A percentile compares a stretch with the other conserved stretches of the same genome.
Evolutionary conservation across 306 rosid species (phyloP).

Genomic region (Prunus davidiana): DNA sequence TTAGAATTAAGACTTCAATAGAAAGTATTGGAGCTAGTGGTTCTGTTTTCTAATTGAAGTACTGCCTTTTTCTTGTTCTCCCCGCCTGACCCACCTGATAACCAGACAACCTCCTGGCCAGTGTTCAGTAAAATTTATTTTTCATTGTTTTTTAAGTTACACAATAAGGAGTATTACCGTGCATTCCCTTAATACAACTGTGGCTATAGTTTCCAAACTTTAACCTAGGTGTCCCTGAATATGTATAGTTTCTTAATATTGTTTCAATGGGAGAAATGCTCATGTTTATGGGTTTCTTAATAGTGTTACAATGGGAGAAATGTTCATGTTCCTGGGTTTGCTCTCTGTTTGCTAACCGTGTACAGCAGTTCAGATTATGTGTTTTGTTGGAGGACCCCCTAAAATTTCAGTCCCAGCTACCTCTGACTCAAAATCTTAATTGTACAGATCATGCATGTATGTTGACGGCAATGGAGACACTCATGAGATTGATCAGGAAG

Average conservation of each 20-base stretch:
- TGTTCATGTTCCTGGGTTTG: background rate
- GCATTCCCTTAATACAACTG: background rate
- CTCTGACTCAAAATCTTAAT: conserved; percentile 21
- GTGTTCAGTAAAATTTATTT: background rate
- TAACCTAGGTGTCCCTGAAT: background rate
- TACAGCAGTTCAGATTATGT: background rate
- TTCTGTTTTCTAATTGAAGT: background rate
- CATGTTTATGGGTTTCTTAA: background rate
- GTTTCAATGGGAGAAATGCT: background rate
- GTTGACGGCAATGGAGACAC: conserved; percentile 55
- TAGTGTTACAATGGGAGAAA: no score
- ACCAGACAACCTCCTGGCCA: background rate
- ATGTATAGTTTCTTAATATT: no score
- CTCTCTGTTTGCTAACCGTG: background rate
- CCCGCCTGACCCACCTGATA: background rate
- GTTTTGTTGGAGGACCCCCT: background rate
- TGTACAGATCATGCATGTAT: conserved; percentile 61
- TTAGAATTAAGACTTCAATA: background rate
- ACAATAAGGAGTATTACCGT: no score
- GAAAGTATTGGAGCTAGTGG: background rate
- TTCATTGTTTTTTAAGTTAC: no score
- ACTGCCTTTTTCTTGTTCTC: background rate
- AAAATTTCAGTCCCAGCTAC: conserved; percentile 1
- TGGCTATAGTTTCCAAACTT: background rate
- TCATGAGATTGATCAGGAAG: conserved; percentile 63